Evolutionary conservation across 352 stramenopile genomes (phyloP).

Genomic region (Globisporangium echinulatum): DNA sequence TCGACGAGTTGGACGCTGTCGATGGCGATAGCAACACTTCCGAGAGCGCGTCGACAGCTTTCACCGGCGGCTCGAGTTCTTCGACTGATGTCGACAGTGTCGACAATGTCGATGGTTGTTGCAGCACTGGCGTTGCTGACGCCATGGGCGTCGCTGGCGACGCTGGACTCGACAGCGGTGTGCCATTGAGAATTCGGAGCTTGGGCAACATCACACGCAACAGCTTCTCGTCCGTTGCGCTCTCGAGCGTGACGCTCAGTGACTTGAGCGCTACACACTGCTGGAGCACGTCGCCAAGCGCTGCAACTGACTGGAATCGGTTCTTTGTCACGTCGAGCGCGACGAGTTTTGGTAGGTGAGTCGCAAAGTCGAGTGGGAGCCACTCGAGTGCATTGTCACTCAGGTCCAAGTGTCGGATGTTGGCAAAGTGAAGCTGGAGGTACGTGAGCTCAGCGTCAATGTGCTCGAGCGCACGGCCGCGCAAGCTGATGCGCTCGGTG

Average conservation of each 20-base stretch:
- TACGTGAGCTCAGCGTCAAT: conserved; percentile 31
- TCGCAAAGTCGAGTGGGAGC: conserved; percentile 33
- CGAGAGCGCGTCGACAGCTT: conserved; percentile 9
- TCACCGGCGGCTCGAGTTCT: conserved; percentile 6
- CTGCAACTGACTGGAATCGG: conserved; percentile 30
- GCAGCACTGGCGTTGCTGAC: no score
- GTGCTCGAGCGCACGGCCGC: conserved; percentile 21
- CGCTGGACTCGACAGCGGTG: conserved; percentile 12
- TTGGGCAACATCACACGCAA: conserved; percentile 47
- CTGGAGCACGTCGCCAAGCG: conserved; percentile 35
- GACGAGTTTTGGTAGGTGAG: conserved; percentile 40
- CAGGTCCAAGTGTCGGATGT: conserved; percentile 50
- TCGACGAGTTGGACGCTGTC: conserved; percentile 13
- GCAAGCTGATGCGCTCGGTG: conserved; percentile 40
- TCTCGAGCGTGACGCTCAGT: conserved; percentile 45
- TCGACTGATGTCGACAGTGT: background rate
- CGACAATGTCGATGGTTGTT: background rate
- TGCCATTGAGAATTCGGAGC: conserved; percentile 58
- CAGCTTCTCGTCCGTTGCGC: conserved; percentile 38
- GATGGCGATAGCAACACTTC: conserved; percentile 5
- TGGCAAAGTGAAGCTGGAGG: conserved; percentile 31
- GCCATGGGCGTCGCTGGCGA: conserved; percentile 8
- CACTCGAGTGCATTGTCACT: conserved; percentile 39
- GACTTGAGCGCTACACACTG: conserved; percentile 48
- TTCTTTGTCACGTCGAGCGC: conserved; percentile 56